phyloP scores from a whole-genome alignment of 768 basidiomycete genomes.

The Strobilomyces echinocephalus region DNA sequence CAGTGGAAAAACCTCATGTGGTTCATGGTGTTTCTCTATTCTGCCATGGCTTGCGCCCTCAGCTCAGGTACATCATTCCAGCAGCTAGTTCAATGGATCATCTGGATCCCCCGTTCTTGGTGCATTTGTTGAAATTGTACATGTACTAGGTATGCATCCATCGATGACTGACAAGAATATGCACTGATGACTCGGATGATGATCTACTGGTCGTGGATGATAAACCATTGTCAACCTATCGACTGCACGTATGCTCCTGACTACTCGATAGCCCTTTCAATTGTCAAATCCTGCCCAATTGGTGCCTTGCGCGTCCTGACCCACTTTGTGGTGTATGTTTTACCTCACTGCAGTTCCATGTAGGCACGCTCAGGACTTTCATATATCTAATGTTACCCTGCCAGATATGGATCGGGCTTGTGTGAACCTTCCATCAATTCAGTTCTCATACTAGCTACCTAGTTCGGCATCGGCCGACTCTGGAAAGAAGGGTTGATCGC shows the following conservation, averaged over 20 bases:
- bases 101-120: no score
- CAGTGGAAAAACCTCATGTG: no score
- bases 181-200: no score
- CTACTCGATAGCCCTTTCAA: background rate
- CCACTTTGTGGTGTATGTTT: background rate
- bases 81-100: no score
- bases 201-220: no score
- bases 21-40: no score
- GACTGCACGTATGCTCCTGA: slow-evolving; percentile 4
- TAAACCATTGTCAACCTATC: background rate
- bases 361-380: background rate
- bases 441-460: slow-evolving; percentile 2
- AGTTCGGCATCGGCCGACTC: slow-evolving; percentile 4
- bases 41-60: no score
- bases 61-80: no score
- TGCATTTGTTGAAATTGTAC: no score
- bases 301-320: background rate
- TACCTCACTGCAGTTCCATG: background rate
- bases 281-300: background rate
- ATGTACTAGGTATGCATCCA: no score
- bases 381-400: background rate
- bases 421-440: background rate
- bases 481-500: background rate
- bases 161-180: no score
- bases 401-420: background rate